Conservation (phyloP, 2,329 filamentous ascomycete genomes). For the Penicillium sp. region DNA sequence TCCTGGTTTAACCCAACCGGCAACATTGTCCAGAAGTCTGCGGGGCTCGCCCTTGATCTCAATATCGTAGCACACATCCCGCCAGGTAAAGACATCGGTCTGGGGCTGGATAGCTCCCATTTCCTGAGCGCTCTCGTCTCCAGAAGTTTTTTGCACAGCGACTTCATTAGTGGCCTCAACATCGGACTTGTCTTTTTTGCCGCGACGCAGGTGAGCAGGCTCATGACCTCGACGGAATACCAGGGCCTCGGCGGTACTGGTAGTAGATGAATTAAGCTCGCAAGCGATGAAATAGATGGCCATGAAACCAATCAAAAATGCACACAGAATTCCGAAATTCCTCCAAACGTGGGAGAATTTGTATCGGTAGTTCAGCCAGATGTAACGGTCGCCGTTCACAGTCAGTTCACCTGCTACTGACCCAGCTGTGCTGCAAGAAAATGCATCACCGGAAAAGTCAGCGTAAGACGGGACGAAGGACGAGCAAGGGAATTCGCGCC, state of each 20-base stretch:
- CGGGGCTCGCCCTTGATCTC: constrained; percentile 44
- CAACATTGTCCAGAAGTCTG: constrained; percentile 46
- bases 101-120: constrained; percentile 11
- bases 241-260: constrained; percentile 70
- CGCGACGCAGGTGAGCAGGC: constrained; percentile 17
- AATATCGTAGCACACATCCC: constrained; percentile 70
- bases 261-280: constrained; percentile 49
- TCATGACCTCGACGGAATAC: constrained; percentile 64
- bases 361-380: constrained; percentile 58
- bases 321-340: constrained; percentile 69
- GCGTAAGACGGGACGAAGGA: constrained; percentile 20
- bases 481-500: constrained; percentile 21
- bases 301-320: constrained; percentile 47
- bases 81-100: constrained; percentile 31
- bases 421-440: constrained; percentile 40
- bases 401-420: constrained; percentile 52
- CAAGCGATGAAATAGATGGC: constrained; percentile 54
- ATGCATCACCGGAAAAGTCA: constrained; percentile 7
- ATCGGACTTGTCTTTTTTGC: constrained; percentile 4
- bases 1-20: constrained; percentile 56
- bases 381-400: constrained; percentile 62
- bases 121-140: constrained; percentile 7
- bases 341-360: constrained; percentile 60
- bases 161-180: background rate
- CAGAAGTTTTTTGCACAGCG: background rate